A percentile compares a stretch with the other conserved stretches of the same genome.
Evolutionary conservation across 352 stramenopile species (phyloP).

Genomic region (Globisporangium cederbergense): DNA sequence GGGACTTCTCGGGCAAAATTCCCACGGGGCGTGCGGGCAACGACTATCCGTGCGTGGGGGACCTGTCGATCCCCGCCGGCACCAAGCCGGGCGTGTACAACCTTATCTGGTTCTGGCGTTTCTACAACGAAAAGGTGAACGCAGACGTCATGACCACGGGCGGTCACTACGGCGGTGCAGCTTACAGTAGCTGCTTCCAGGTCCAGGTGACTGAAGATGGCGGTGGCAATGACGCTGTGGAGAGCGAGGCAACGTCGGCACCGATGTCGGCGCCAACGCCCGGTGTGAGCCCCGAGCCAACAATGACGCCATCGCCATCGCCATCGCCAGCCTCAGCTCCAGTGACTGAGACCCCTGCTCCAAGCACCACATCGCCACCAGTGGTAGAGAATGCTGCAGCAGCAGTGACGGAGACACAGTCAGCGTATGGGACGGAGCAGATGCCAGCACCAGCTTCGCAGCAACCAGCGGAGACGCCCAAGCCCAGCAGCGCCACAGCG

Average conservation of each 20-base stretch:
- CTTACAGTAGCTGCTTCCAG: slow-evolving; percentile 67
- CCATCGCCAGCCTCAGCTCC: not conserved
- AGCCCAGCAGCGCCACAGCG: not conserved
- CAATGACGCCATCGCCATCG: not conserved
- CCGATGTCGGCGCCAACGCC: not conserved
- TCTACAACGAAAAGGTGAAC: slow-evolving; percentile 46
- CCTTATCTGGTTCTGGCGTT: slow-evolving; percentile 74
- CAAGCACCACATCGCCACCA: too few species aligned
- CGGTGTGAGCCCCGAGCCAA: not conserved
- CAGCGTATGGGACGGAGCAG: not conserved
- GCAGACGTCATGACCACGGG: slow-evolving; percentile 1
- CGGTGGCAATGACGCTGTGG: not conserved
- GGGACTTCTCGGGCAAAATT: slow-evolving; percentile 34
- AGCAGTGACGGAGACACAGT: too few species aligned
- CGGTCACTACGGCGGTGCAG: slow-evolving; percentile 43
- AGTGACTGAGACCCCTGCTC: not conserved
- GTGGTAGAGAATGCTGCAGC: not conserved
- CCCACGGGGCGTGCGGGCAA: slow-evolving; percentile 44
- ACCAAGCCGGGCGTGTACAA: slow-evolving; percentile 46
- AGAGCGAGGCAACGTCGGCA: not conserved
- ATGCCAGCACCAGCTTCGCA: not conserved
- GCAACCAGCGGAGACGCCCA: not conserved
- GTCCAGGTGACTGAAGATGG: slow-evolving; percentile 32
- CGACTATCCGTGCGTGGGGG: slow-evolving; percentile 52
- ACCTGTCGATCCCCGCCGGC: slow-evolving; percentile 19